phyloP scores from a whole-genome alignment of 176 grass and related monocot genomes.

The Chloris gayana region DNA sequence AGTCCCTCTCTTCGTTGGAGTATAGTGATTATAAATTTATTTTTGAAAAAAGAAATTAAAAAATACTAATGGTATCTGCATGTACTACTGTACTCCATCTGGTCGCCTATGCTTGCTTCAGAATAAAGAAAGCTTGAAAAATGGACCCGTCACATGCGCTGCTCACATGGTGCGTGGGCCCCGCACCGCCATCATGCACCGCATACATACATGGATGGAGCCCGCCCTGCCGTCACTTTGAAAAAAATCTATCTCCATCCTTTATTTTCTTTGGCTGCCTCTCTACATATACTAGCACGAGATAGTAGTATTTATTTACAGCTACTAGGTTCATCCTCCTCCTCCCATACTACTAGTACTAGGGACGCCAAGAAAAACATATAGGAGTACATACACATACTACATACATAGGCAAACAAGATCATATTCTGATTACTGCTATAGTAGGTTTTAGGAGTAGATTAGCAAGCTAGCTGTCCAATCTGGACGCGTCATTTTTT shows the following conservation, averaged over 20 bases:
- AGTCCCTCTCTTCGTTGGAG: no score
- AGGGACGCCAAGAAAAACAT: no score
- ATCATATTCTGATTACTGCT: slow-evolving; percentile 21
- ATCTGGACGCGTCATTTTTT: background rate
- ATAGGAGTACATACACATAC: no score
- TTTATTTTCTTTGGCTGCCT: background rate
- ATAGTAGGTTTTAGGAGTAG: background rate
- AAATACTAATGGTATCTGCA: background rate
- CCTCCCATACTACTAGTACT: no score
- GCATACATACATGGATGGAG: slow-evolving; percentile 34
- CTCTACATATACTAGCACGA: no score
- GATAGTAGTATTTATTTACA: no score
- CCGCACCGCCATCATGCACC: slow-evolving; percentile 40
- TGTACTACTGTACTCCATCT: slow-evolving; percentile 36
- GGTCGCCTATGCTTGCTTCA: slow-evolving; percentile 40
- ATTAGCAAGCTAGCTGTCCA: slow-evolving; percentile 9
- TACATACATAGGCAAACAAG: no score
- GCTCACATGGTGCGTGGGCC: slow-evolving; percentile 43
- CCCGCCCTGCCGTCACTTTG: slow-evolving; percentile 50
- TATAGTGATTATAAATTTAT: no score
- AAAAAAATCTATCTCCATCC: background rate
- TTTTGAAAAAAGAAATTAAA: no score
- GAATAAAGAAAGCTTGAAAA: slow-evolving; percentile 40
- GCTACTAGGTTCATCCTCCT: no score
- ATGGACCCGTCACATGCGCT: slow-evolving; percentile 42